Conservation (phyloP, 257 asterid species). For the Solanum raphanifolium region DNA sequence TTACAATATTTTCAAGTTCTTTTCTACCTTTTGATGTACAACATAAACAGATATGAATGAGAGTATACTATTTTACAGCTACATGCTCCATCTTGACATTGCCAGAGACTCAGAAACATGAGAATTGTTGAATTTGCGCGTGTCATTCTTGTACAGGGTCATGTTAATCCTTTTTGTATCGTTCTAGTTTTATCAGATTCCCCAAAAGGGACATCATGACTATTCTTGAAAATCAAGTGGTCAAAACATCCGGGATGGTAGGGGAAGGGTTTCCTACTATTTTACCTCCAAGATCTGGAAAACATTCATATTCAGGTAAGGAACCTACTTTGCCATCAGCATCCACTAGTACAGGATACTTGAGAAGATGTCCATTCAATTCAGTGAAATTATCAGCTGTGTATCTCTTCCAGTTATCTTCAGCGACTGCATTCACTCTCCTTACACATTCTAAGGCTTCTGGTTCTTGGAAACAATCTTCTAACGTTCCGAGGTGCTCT, state of each 20-base stretch:
- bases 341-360: constrained; percentile 62
- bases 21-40: neutral
- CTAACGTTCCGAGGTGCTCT: constrained; percentile 65
- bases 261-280: constrained; percentile 61
- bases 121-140: neutral
- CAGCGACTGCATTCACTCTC: constrained; percentile 57
- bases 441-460: constrained; percentile 50
- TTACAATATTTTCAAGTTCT: neutral
- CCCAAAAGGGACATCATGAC: neutral
- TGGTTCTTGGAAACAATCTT: constrained; percentile 44
- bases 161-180: neutral
- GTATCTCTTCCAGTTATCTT: constrained; percentile 60
- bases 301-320: constrained; percentile 47
- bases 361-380: constrained; percentile 77
- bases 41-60: neutral
- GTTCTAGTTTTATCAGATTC: neutral
- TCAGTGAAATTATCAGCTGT: constrained; percentile 24
- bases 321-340: constrained; percentile 58
- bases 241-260: constrained; percentile 59
- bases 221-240: constrained; percentile 30
- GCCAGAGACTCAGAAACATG: neutral
- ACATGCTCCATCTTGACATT: neutral
- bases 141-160: neutral
- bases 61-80: neutral
- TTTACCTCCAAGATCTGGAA: constrained; percentile 85